Base-by-base conservation (phyloP, 176 grass and related monocot genomes). In the Oryza australiensis region DNA sequence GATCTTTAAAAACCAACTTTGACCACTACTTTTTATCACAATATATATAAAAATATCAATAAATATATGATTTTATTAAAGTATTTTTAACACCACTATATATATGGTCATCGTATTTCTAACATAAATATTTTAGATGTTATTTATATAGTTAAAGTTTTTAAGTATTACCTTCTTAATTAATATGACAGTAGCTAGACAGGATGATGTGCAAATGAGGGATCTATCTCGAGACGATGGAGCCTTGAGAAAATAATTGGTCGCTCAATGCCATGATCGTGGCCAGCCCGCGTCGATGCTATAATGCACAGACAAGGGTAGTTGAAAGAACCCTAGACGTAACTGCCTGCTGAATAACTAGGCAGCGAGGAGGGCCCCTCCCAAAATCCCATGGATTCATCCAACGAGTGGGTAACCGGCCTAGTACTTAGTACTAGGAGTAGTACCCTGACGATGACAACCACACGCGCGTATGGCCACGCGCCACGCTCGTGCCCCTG, bases 291-390 rank as follows among this genome's bases (percentile, higher is more conserved):
- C 68, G 67, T 66, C 66, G 40, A 24, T 16, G 67, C 41, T 28
- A 70, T 89, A 89, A 89, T 81, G 87, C 49, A 82, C 82, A 81
- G 76, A 30, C 11, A 5, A 22, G 38, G 75, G 87, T 85, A 0
- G 87, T 24, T 89, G 82, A 76, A 70, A 10, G 40, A 16, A 3
- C 14, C 28, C 62, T 80, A 18, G 35, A 2, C 45, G 1, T 22
- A 9, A 32, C 63, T 0, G 11, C 81, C 16, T 12, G 64, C 84
- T 84, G 81, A 79, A 74, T 88, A 48, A 72, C 45, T 73, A 15
- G 34, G 20, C 2, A 18, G 15, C 15, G 13, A 48, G 2, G 43
- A 46, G 40, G 4, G 4, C 42, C 75, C 51, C 9, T 33, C 33
- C 4, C n/a, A 42, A 70, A 16, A 12, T 48, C 12, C 35, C n/a